Percentiles rank a stretch among this genome's conserved stretches.
Conservation (phyloP, 2,329 filamentous ascomycete genomes). For the Penicillium aurantiogriseum region DNA sequence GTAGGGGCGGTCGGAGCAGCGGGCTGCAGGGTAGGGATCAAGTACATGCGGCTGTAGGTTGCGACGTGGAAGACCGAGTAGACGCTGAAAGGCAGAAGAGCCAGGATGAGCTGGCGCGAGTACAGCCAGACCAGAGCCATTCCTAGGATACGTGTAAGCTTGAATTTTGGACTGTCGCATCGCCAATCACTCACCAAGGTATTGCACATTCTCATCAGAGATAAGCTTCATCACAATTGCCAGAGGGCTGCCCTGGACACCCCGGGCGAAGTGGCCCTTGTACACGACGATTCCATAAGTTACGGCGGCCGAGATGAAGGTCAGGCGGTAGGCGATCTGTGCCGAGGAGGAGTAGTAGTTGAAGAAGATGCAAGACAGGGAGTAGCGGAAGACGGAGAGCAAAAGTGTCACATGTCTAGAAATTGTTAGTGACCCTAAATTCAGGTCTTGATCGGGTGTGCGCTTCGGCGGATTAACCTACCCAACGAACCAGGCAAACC, state of each 20-base stretch:
- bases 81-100: slow-evolving; percentile 88
- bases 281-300: slow-evolving; percentile 99
- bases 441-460: neutral
- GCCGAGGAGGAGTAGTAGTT: slow-evolving; percentile 79
- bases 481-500: slow-evolving; percentile 75
- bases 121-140: slow-evolving; percentile 97
- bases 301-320: slow-evolving; percentile 82
- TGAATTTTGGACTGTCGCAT: neutral
- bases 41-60: slow-evolving; percentile 89
- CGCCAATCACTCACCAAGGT: slow-evolving; percentile 67
- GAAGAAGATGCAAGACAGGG: slow-evolving; percentile 81
- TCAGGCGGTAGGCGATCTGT: slow-evolving; percentile 80
- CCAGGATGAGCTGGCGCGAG: slow-evolving; percentile 82
- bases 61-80: slow-evolving; percentile 99
- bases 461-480: slow-evolving; percentile 48
- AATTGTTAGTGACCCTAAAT: slow-evolving; percentile 22
- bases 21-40: slow-evolving; percentile 82
- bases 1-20: slow-evolving; percentile 54
- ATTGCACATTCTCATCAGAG: slow-evolving; percentile 95
- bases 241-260: slow-evolving; percentile 65
- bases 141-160: slow-evolving; percentile 50
- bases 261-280: slow-evolving; percentile 88
- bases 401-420: slow-evolving; percentile 82
- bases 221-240: slow-evolving; percentile 65
- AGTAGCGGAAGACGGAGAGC: slow-evolving; percentile 77